A percentile compares a stretch with the other conserved stretches of the same genome.
Evolutionary conservation across 1,284 basidiomycete genomes (phyloP).

Genomic region (Omphalotus olearius): DNA sequence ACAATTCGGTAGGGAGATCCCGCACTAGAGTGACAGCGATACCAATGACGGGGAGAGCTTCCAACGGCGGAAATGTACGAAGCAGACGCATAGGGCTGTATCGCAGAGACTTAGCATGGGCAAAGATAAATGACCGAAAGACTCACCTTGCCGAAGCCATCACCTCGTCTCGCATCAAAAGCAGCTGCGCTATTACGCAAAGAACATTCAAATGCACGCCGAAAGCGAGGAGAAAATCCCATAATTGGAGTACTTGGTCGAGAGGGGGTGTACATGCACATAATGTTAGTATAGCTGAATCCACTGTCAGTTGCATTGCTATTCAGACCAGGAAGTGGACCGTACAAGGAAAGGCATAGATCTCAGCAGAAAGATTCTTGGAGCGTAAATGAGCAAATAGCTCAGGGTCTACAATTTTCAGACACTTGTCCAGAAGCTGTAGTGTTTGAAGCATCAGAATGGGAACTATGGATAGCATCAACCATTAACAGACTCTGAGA

Average conservation of each 20-base stretch:
- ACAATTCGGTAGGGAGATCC: constrained; percentile 85
- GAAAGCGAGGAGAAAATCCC: constrained; percentile 97
- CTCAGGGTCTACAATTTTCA: constrained; percentile 87
- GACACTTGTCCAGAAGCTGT: constrained; percentile 89
- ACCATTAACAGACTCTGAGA: constrained; percentile 62
- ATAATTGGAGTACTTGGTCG: constrained; percentile 89
- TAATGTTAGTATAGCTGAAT: constrained; percentile 85
- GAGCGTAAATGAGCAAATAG: constrained; percentile 79
- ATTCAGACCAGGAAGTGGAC: constrained; percentile 15
- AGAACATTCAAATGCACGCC: constrained; percentile 95
- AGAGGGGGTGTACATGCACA: constrained; percentile 97
- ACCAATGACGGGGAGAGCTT: constrained; percentile 84
- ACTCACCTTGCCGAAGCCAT: constrained; percentile 79
- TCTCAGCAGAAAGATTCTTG: constrained; percentile 95
- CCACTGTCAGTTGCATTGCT: constrained; percentile 4
- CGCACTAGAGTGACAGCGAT: constrained; percentile 92
- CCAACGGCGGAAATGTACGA: constrained; percentile 90
- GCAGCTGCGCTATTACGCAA: constrained; percentile 92
- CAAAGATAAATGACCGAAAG: background rate
- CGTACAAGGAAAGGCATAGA: constrained; percentile 96
- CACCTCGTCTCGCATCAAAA: constrained; percentile 86
- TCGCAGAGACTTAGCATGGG: background rate
- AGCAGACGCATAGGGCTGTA: constrained; percentile 90
- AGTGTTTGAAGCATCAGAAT: background rate
- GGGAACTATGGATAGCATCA: background rate